Conservation (phyloP, 495 filamentous ascomycete species). For the Astrothelium subdiscretum region DNA sequence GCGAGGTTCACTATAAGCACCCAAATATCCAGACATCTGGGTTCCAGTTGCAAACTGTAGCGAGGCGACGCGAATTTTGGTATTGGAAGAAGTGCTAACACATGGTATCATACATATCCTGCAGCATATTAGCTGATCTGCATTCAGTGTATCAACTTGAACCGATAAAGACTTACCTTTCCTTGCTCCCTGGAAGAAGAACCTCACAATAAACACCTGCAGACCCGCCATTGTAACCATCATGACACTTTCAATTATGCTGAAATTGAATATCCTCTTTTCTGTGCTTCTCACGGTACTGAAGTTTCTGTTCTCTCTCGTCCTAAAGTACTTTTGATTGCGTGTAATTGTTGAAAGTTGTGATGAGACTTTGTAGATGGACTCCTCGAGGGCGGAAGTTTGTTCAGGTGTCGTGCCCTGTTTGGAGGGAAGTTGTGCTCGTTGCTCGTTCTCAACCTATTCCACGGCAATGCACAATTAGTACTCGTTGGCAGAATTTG, state of each 20-base stretch:
- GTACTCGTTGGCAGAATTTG: not conserved
- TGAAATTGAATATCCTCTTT: conserved; percentile 92
- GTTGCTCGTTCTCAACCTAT: conserved; percentile 89
- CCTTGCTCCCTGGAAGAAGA: conserved; percentile 92
- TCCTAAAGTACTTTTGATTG: conserved; percentile 99
- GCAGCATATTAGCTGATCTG: not conserved
- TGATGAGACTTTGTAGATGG: conserved; percentile 86
- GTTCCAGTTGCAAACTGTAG: not conserved
- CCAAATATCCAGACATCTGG: not conserved
- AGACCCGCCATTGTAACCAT: conserved; percentile 93
- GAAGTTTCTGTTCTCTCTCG: conserved; percentile 96
- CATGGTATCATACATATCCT: conserved; percentile 1
- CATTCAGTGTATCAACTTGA: not conserved
- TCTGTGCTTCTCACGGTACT: conserved; percentile 96
- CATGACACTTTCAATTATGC: conserved; percentile 78
- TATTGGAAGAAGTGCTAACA: not conserved
- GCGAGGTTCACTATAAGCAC: not conserved
- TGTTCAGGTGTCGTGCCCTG: conserved; percentile 89
- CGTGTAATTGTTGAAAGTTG: conserved; percentile 92
- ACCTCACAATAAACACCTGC: conserved; percentile 95
- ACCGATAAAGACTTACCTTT: conserved; percentile 43
- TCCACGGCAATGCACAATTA: not conserved
- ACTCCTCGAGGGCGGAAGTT: conserved; percentile 82
- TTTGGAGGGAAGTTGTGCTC: conserved; percentile 73
- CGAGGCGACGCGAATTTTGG: not conserved